Evolutionary conservation across 2,329 filamentous ascomycete genomes (phyloP), one percentile per base, ranked within the genome.

Genomic region (Talaromyces sp.): DNA sequence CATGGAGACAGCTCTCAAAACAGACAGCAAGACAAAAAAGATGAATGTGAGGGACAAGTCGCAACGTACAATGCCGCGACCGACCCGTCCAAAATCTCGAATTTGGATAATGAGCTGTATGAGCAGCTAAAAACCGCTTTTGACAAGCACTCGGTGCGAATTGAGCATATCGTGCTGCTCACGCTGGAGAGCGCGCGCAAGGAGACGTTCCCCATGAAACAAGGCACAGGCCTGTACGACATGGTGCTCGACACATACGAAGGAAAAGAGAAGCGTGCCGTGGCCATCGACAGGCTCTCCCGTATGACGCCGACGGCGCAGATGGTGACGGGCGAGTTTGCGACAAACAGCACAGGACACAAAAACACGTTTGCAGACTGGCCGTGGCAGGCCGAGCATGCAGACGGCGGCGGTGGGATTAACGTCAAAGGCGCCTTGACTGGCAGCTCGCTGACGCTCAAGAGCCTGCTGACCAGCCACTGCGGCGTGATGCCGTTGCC

Each of bases 181-280:
- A 75, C 72, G 4, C 64, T 78, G n/a, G 75, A 78, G 64, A 75
- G 72, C 57, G 74, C 73, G 6, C 69, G 75, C 41, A 77, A 77
- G 55, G 75, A 78, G 46, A 66, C 76, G 41, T 77, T 77, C 61
- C 75, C 75, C 1, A 65, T 75, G 57, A 71, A 73, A 55, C 71
- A 73, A 55, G 69, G 69, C 17, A 72, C 69, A 17, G 66, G 66
- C 4, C 62, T 77, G 14, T 72, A 76, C 55, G 66, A 76, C 24
- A 63, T 62, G 19, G 66, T 77, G 21, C 63, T 73, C 26, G 67
- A 69, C 10, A 70, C 71, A 5, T 52, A 27, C 49, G 7, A 24
- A 61, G 63, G 9, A 62, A 67, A 14, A 46, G n/a, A 66, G 6
- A 55, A 66, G 2, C 58, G 64, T 7, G 63, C 69, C 6, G 60